Evolutionary conservation across 208 protist genomes (phyloP), one percentile per base, ranked within the genome.

Genomic region (Acanthamoeba rhysodes): DNA sequence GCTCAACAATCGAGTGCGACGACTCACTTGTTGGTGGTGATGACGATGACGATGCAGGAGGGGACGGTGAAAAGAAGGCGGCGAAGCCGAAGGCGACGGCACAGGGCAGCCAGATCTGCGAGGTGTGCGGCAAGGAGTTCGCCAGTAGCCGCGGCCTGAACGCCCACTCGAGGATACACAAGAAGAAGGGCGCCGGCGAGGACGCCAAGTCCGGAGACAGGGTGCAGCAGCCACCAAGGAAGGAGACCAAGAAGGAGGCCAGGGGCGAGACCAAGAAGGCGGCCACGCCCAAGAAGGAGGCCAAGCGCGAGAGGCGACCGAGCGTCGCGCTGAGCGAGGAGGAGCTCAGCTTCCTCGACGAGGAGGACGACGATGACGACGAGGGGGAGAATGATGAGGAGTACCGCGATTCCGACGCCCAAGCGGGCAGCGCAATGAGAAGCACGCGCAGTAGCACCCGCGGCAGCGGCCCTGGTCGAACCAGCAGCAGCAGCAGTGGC

Each of bases 311-410:
- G 8, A 6, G 80, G 6, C 34, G 76, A 57, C 34, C 24, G 9
- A n/a, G 45, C 34, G 22, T 24, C 32, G 5, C 80, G 45, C 24
- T 88, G 14, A 64, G 80, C 80, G 80, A 55, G 34, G 76, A 85
- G 76, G 80, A 88, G 29, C 80, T 88, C 45, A 88, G 80, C 80
- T 88, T 88, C 27, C 80, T 88, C 24, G 80, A 88, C 29, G 80
- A 88, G n/a, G 80, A 88, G 24, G 74, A 84, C 74, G 80, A 88
- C n/a, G 80, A 88, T 0, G 80, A 88, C 9, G 48, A 88, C 50
- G 80, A 34, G 48, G 80, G n/a, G 4, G 50, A 88, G 14, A 45
- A 88, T 29, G 80, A 88, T 29, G 80, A 88, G 20, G 80, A 88
- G n/a, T 88, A 88, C 29, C 41, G 20, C 29, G 80, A 88, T 64